These are phyloP conservation scores for Babesia gibsoni DNA, from an alignment of 169 alveolate genomes.

Conservation along the genomic window DNA sequence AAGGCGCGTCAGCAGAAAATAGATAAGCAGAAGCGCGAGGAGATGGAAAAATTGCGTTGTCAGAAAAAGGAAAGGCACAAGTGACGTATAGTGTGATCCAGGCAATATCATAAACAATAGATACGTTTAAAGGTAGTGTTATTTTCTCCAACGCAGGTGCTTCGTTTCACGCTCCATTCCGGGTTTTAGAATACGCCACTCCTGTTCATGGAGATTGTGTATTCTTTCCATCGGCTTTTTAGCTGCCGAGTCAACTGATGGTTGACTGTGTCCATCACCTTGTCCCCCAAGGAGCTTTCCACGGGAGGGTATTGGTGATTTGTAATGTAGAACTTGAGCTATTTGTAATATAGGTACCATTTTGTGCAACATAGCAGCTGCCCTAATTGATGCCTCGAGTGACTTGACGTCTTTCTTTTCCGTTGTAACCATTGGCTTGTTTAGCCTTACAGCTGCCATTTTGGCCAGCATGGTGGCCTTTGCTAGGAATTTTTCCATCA, in stretches of 20 bases:
- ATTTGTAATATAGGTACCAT: conserved; percentile 39
- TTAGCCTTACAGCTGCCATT: conserved; percentile 51
- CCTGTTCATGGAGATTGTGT: conserved; percentile 61
- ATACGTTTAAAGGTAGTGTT: no score
- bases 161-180: conserved; percentile 79
- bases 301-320: conserved; percentile 43
- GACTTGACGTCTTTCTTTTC: conserved; percentile 29
- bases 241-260: background rate
- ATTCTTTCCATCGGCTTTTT: conserved; percentile 11
- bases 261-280: background rate
- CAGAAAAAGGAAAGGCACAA: conserved; percentile 30
- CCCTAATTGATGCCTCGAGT: conserved; percentile 40
- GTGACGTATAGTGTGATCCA: no score
- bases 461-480: conserved; percentile 58
- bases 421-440: conserved; percentile 38
- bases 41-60: conserved; percentile 21
- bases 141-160: conserved; percentile 78
- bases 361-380: conserved; percentile 31
- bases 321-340: conserved; percentile 46
- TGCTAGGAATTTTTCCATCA: conserved; percentile 35
- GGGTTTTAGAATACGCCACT: conserved; percentile 81
- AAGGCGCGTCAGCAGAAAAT: conserved; percentile 23
- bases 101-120: background rate
- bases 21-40: conserved; percentile 26
- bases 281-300: background rate